A percentile compares a stretch with the other conserved stretches of the same genome.
phyloP scores from a whole-genome alignment of 2,329 filamentous ascomycete genomes.

The Trichoderma arundinaceum region DNA sequence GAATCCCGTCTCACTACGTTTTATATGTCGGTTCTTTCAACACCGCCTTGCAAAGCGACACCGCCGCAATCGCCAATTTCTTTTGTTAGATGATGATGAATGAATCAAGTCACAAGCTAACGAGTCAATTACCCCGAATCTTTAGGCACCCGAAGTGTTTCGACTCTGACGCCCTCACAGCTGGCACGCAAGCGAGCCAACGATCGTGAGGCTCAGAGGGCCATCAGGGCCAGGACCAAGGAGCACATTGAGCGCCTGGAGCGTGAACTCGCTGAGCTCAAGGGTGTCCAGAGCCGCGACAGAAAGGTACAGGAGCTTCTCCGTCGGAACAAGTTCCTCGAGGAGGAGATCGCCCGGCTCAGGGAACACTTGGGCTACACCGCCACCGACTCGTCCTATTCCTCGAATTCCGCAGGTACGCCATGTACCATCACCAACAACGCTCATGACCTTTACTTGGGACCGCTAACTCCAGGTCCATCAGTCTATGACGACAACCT shows the following conservation, averaged over 20 bases:
- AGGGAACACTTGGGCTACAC: slow-evolving; percentile 54
- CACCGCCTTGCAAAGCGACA: background rate
- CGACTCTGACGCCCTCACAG: slow-evolving; percentile 85
- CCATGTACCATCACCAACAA: slow-evolving; percentile 33
- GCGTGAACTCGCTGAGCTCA: slow-evolving; percentile 74
- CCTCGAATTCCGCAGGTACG: slow-evolving; percentile 48
- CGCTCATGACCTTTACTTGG: slow-evolving; percentile 28
- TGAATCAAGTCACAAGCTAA: background rate
- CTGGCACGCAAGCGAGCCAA: slow-evolving; percentile 89
- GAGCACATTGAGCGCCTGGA: slow-evolving; percentile 82
- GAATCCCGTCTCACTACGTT: background rate
- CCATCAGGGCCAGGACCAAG: slow-evolving; percentile 85
- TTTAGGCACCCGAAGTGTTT: slow-evolving; percentile 73
- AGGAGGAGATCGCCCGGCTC: slow-evolving; percentile 57
- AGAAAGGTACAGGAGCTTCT: slow-evolving; percentile 59
- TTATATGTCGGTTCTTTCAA: background rate
- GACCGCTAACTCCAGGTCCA: slow-evolving; percentile 36
- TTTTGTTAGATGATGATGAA: background rate
- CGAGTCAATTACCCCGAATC: background rate
- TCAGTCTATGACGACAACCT: slow-evolving; percentile 52
- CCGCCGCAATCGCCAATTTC: background rate
- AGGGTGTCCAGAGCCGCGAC: slow-evolving; percentile 55
- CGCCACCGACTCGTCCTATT: slow-evolving; percentile 49
- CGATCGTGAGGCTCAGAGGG: slow-evolving; percentile 87
- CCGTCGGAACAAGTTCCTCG: slow-evolving; percentile 58